Base-by-base conservation (phyloP, 768 basidiomycete species). In the Kwoniella dendrophila region DNA sequence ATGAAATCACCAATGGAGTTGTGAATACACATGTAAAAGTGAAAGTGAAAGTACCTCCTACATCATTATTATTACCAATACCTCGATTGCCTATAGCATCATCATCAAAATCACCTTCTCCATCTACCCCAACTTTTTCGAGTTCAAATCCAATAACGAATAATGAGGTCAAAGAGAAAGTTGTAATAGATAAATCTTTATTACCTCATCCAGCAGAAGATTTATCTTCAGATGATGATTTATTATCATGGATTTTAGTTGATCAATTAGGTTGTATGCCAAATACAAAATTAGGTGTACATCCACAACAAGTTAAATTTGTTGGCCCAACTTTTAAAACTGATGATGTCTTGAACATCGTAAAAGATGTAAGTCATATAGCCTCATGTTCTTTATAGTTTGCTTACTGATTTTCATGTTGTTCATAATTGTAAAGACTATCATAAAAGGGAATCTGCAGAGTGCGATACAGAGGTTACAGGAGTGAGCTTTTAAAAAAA, bases 241-340 rank as follows among this genome's bases (percentile, higher is more conserved):
- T 79, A 8, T 66, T 77, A 14, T 69, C 69, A 7, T 77, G 73
- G 68, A 71, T 79, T 12, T 57, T 79, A 16, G 71, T 79, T 16
- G 78, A 79, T 49, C 72, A 76, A 44, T 63, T 79, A n/a, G 76
- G 73, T 6, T 70, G 69, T 62, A 41, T 71, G 54, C 70, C 71
- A n/a, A 70, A 71, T 32, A 68, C 67, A 11, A 65, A 68, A 33
- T 63, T 79, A 11, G 78, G 78, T n/a, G 75, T 77, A 12, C 71
- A 77, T 58, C 73, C 74, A 22, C 71, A 75, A 49, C 71, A 75
- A 49, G 71, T 72, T 52, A 73, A 73, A 33, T 78, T 76, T 45
- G 66, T 73, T 22, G 73, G 71, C 18, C 73, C 73, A 24, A 29
- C 40, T 5, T 73, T 76, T 62, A 74, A 78, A 54, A 68, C 69